phyloP scores from a whole-genome alignment of 225 moss, liverwort and hornwort species.

The Thuidium tamariscinum region DNA sequence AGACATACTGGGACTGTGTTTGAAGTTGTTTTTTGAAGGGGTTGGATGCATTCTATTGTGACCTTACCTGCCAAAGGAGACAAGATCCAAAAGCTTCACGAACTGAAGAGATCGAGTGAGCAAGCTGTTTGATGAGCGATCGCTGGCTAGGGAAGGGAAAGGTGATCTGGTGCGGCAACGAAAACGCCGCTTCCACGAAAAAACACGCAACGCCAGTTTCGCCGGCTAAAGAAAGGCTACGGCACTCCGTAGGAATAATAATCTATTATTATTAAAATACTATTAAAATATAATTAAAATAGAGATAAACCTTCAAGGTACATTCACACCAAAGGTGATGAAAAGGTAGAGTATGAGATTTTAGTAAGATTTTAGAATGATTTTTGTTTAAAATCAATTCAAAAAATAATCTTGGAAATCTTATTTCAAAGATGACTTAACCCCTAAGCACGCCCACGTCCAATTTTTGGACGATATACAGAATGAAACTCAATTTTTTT shows the following conservation, averaged over 20 bases:
- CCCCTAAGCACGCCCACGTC: too few species aligned
- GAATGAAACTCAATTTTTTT: too few species aligned
- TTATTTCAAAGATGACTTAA: too few species aligned
- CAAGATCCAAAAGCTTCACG: neutral
- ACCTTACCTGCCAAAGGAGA: neutral
- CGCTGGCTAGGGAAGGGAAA: neutral
- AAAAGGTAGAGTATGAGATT: neutral
- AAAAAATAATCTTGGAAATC: accelerated
- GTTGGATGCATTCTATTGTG: neutral
- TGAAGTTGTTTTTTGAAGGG: neutral
- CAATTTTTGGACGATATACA: too few species aligned
- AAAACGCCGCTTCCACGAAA: neutral
- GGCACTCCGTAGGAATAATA: neutral
- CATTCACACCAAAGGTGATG: too few species aligned
- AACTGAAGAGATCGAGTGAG: neutral
- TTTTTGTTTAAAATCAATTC: neutral
- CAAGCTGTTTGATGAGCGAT: neutral
- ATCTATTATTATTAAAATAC: too few species aligned
- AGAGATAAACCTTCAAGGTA: too few species aligned
- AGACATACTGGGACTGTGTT: neutral
- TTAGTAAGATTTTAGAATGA: too few species aligned
- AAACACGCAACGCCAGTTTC: neutral
- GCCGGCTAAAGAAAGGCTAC: neutral
- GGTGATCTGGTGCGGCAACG: neutral
- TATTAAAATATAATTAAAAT: too few species aligned